Conservation (phyloP, 768 basidiomycete genomes). For the Suillus paluster region DNA sequence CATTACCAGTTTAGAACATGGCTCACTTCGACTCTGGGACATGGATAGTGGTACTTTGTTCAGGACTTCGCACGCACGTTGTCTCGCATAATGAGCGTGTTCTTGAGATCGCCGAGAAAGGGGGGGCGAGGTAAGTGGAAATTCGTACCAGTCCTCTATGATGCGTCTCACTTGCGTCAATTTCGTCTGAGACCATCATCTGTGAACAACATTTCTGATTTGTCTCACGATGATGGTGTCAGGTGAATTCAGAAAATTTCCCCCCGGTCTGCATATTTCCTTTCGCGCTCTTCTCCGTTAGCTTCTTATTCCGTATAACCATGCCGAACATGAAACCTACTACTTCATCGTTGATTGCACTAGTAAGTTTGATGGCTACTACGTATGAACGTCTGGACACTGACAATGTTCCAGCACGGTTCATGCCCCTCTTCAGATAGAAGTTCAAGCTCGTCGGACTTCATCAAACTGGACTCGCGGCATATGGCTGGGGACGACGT, state of each 20-base stretch:
- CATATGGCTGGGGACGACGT: neutral
- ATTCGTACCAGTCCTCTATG: neutral
- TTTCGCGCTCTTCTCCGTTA: neutral
- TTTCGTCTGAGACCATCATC: constrained; percentile 4
- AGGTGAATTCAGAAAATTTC: neutral
- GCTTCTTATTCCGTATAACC: neutral
- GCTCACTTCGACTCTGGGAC: no score
- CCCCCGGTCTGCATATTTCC: neutral
- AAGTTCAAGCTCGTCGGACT: constrained; percentile 14
- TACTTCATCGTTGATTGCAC: constrained; percentile 19
- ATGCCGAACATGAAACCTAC: constrained; percentile 16
- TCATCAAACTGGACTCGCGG: constrained; percentile 16
- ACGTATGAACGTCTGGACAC: neutral
- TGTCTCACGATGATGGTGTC: neutral
- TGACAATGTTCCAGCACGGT: constrained; percentile 9
- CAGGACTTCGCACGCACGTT: constrained; percentile 83
- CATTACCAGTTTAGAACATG: no score
- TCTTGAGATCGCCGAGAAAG: constrained; percentile 60
- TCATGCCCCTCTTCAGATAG: constrained; percentile 22
- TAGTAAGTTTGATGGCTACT: constrained; percentile 10
- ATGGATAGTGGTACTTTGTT: no score
- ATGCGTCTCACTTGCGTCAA: neutral
- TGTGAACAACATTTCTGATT: neutral
- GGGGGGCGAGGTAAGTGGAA: constrained; percentile 34
- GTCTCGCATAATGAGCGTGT: constrained; percentile 84